Base-by-base conservation (phyloP, 495 filamentous ascomycete genomes). In the Podospora appendiculata region DNA sequence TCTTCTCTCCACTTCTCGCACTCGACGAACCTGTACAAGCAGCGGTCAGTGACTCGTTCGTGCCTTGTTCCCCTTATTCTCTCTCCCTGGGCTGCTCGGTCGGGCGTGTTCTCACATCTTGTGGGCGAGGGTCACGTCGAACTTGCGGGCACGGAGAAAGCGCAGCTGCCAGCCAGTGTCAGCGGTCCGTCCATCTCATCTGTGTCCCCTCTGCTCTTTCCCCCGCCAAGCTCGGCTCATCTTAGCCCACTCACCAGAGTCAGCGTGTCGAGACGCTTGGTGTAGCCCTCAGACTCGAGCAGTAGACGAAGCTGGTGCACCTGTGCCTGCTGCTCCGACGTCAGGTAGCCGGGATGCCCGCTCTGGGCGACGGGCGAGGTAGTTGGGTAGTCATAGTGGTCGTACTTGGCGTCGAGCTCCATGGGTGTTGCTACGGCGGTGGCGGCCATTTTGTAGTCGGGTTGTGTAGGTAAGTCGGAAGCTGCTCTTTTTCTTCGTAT, bases 131-230 rank as follows among this genome's bases (percentile, higher is more conserved):
- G 85, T 78, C 41, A 95, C 86, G 67, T 96, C 88, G 68, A 96
- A 97, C 75, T 97, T 96, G 59, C 93, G 80, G 40, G 93, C 93
- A 60, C 93, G 82, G 58, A 98, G 75, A 73, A 96, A 96, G 54
- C 91, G 84, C 57, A 96, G 75, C 86, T 89, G 25, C 25, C 25
- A 25, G 17, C 13, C 12, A 44, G 41, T 9, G 41, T 55, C 38
- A 36, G 32, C 35, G 6, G 14, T 36, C 41, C 41, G 62, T 58
- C 40, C 63, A 53, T 32, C 43, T 47, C 49, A 50, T 59, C 32
- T 3, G 3, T 25, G 5, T 14, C 34, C 3, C 8, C 25, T 25
- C 25, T 25, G 2, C 25, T 25, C 25, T 25, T 5, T 25, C 25
- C 25, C 2, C 25, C 25, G 8, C n/a, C n/a, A 16, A 34, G 5